Evolutionary conservation across 306 rosid genomes (phyloP), one percentile per base, ranked within the genome.

Genomic region (Chamaecrista fasciculata): DNA sequence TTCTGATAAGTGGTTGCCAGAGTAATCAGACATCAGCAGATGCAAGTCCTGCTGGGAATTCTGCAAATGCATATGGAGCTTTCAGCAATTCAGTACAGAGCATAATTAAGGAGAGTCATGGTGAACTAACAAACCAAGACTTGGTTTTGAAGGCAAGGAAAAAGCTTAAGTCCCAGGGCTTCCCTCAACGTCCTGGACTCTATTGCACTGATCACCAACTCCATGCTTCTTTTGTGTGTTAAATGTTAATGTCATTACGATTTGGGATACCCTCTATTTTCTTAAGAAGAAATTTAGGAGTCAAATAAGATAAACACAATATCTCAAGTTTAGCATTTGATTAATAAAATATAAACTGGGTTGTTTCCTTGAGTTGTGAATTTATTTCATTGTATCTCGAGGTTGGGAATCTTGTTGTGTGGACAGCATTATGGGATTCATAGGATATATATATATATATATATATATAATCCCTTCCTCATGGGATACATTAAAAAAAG

Each of bases 1-100:
- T 92, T 64, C 77, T 92, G 67, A 59, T 92, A 4, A 89, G 92
- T 44, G 96, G 96, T 40, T 92, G 92, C 70, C 96, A 92, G 56
- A 92, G 86, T 1, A 73, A 84, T 53, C 85, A 92, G 66, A 89
- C 95, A 14, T 89, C 96, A 1, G 96, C 97, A 0, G 96, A 89
- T 80, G 96, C 98, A 5, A 67, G 79, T 57, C 95, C 96, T 9
- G 3, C 72, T 0, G 95, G 95, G 19, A 66, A 83, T 28, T 34
- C 86, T 1, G 64, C 20, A 0, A 20, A 72, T 19, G 86, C 96
- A 10, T 92, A 87, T 72, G 96, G 96, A 11, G 96, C 92, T 40
- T 85, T 89, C 2, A 87, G 96, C 76, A 87, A 92, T 75, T 86
- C 84, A 11, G 87, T 90, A 29, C 95, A 87, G 69, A 63, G 16